Base-by-base conservation (phyloP, 2,329 filamentous ascomycete species). In the Aureobasidium sp. region DNA sequence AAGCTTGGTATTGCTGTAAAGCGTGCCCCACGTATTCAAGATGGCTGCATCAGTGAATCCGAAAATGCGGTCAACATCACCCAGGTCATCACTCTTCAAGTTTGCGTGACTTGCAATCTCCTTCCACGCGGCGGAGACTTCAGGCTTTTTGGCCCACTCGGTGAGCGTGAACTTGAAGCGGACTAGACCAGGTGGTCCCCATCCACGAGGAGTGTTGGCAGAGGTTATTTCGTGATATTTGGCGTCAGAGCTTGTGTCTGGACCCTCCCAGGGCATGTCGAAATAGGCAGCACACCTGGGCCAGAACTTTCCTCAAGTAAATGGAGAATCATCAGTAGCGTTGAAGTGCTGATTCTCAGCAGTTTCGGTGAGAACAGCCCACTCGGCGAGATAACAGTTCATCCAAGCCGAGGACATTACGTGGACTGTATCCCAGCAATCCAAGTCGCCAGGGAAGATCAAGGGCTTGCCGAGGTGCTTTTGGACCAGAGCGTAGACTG, bases 331-430 rank as follows among this genome's bases (percentile, higher is more conserved):
- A 55, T 84, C 79, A 36, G 69, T 69, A 0, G 76, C 75, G 63
- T 83, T 83, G 69, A 83, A 82, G 16, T 73, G 76, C 66, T 83
- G 68, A 63, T 81, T 75, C 57, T 66, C 69, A 9, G 76, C 74
- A 11, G n/a, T 9, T 3, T 13, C 1, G 5, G 68, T 68, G 25
- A 83, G 67, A 0, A 77, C 77, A 0, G 76, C 76, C 79, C 79
- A 84, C 67, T 81, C 79, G 16, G 71, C 72, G 30, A 83, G 72
- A 62, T 80, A 79, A 0, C 73, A 77, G 42, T 79, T 83, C 65
- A 83, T 67, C 67, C 73, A 72, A 5, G 77, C 79, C 2, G 72
- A 76, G 45, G 74, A 77, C 63, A 78, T 73, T 41, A 75, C 74
- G 9, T 72, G 67, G n/a, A 72, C 69, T 2, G 66, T 67, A 36